phyloP scores from a whole-genome alignment of 2,329 filamentous ascomycete genomes.

The Botryosphaeria dothidea region DNA sequence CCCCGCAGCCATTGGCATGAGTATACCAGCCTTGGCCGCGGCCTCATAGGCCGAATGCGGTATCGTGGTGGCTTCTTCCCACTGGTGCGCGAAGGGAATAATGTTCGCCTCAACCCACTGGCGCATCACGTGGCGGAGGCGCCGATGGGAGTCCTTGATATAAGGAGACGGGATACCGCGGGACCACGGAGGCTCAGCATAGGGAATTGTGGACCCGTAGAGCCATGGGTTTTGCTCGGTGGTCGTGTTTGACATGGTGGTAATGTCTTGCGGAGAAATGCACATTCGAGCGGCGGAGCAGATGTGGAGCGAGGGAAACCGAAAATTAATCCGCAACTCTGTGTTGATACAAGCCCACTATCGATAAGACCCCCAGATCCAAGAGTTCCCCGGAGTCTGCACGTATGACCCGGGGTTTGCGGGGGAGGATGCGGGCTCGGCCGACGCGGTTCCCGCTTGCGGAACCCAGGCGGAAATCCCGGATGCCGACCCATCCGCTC shows the following conservation, averaged over 20 bases:
- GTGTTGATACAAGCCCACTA: too few relatives aligned
- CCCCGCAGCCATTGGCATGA: slow-evolving; percentile 34
- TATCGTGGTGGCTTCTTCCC: slow-evolving; percentile 29
- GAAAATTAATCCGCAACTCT: too few relatives aligned
- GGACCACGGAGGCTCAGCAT: background rate
- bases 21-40: slow-evolving; percentile 31
- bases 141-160: slow-evolving; percentile 33
- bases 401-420: background rate
- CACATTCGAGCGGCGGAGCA: too few relatives aligned
- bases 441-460: background rate
- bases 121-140: slow-evolving; percentile 31
- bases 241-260: background rate
- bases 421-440: background rate
- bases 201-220: background rate
- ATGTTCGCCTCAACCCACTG: slow-evolving; percentile 34
- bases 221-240: background rate
- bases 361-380: too few relatives aligned
- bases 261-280: too few relatives aligned
- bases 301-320: too few relatives aligned
- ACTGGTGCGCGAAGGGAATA: slow-evolving; percentile 29
- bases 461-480: background rate
- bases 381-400: too few relatives aligned
- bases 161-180: slow-evolving; percentile 32
- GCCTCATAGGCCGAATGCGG: slow-evolving; percentile 29
- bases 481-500: background rate